Conservation (phyloP, 371 early-diverging fungal species). For the Apophysomyces ossiformis region DNA sequence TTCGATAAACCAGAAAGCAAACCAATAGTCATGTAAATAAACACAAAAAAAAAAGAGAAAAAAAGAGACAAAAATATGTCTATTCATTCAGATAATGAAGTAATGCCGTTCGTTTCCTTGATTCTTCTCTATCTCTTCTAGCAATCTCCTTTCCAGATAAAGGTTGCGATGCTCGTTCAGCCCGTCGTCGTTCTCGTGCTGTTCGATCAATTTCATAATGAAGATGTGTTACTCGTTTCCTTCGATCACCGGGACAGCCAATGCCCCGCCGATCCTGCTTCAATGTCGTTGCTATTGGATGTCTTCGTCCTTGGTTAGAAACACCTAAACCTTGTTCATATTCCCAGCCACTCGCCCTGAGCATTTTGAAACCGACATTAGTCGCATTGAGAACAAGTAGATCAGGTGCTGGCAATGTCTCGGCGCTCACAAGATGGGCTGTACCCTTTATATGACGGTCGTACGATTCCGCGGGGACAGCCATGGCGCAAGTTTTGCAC, state of each 20-base stretch:
- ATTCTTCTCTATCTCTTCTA: conserved; percentile 22
- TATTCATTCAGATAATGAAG: conserved; percentile 27
- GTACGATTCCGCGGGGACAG: conserved; percentile 17
- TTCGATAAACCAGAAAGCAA: no score
- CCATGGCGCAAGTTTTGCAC: conserved; percentile 34
- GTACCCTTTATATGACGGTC: conserved; percentile 34
- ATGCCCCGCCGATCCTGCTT: conserved; percentile 55
- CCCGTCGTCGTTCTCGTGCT: conserved; percentile 17
- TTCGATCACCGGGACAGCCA: conserved; percentile 31
- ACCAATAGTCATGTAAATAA: no score
- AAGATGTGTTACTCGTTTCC: conserved; percentile 35
- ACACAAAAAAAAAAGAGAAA: no score
- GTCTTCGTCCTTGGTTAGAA: conserved; percentile 48
- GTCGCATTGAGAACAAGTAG: conserved; percentile 27
- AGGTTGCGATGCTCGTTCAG: neutral
- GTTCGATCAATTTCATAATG: conserved; percentile 24
- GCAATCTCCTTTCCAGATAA: conserved; percentile 38
- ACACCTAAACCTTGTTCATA: conserved; percentile 58
- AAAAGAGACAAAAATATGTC: neutral
- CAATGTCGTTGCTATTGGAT: conserved; percentile 53
- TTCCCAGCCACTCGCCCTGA: conserved; percentile 58
- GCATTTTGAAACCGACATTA: conserved; percentile 54
- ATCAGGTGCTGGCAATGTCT: conserved; percentile 18
- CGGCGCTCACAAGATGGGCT: conserved; percentile 37
- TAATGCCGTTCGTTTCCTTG: conserved; percentile 22